Percentiles rank a stretch among this genome's conserved stretches.
Conservation (phyloP, 805 yeast species). For the Starmerella davenportii region DNA sequence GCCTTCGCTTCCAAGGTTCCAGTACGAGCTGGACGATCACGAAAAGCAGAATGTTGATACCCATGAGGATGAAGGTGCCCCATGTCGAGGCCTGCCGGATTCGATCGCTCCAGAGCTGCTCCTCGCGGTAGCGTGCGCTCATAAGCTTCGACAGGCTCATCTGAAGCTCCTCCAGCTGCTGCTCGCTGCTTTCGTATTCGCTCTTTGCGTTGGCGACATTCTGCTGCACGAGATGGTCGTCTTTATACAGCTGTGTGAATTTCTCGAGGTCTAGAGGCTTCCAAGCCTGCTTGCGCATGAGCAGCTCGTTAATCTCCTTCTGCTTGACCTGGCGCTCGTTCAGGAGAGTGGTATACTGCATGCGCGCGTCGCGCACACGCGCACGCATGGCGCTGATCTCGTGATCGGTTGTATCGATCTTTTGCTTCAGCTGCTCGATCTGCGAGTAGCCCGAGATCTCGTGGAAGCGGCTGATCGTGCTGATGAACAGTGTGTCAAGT, state of each 20-base stretch:
- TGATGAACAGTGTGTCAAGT: conserved; percentile 22
- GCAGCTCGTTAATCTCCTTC: conserved; percentile 65
- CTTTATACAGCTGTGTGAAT: conserved; percentile 64
- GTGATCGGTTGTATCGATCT: conserved; percentile 39
- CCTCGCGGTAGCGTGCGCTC: conserved; percentile 81
- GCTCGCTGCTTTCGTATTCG: conserved; percentile 33
- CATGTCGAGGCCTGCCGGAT: conserved; percentile 86
- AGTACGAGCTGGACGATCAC: conserved; percentile 66
- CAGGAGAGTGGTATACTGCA: conserved; percentile 23
- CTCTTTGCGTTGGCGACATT: conserved; percentile 35
- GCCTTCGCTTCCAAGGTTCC: conserved; percentile 85
- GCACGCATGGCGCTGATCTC: conserved; percentile 33
- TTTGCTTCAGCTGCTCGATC: conserved; percentile 50
- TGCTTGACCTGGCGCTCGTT: conserved; percentile 47
- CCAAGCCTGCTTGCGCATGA: conserved; percentile 80
- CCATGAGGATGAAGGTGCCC: conserved; percentile 89
- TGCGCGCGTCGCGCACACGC: conserved; percentile 26
- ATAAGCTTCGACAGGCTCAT: conserved; percentile 56
- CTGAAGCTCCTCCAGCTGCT: conserved; percentile 48
- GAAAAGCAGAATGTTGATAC: conserved; percentile 61
- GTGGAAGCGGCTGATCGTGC: conserved; percentile 42
- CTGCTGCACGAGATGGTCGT: conserved; percentile 58
- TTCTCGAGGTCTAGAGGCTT: conserved; percentile 55
- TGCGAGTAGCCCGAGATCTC: conserved; percentile 82
- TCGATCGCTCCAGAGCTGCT: conserved; percentile 95